phyloP scores from a whole-genome alignment of 2,329 filamentous ascomycete genomes.

The Neonectria magnoliae region DNA sequence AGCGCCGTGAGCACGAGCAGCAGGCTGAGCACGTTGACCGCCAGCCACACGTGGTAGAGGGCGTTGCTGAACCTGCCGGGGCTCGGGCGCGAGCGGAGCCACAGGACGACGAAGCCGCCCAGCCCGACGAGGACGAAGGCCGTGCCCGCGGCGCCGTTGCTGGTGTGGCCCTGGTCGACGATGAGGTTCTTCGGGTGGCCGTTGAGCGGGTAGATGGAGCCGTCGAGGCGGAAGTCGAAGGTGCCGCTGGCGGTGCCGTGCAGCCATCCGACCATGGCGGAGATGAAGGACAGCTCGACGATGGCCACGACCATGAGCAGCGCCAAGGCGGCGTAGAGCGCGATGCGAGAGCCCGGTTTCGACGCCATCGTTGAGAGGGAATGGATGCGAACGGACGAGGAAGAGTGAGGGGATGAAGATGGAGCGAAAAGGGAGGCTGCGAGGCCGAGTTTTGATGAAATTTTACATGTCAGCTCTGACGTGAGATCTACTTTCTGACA shows the following conservation, averaged over 20 bases:
- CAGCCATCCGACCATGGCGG: constrained; percentile 42
- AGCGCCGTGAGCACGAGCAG: constrained; percentile 38
- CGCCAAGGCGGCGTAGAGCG: constrained; percentile 36
- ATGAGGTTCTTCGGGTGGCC: constrained; percentile 40
- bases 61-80: constrained; percentile 25
- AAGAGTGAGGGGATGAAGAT: background rate
- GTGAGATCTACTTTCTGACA: background rate
- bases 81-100: constrained; percentile 29
- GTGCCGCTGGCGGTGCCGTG: constrained; percentile 38
- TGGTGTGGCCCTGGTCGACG: constrained; percentile 42
- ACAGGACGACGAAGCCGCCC: constrained; percentile 38
- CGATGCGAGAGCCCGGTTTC: constrained; percentile 12
- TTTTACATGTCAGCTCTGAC: background rate
- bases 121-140: constrained; percentile 41
- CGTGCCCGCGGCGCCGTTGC: constrained; percentile 44
- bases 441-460: background rate
- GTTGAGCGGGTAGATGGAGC: constrained; percentile 23
- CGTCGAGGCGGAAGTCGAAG: constrained; percentile 30
- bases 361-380: background rate
- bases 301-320: constrained; percentile 42
- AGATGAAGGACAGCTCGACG: constrained; percentile 43
- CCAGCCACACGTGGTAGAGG: constrained; percentile 38
- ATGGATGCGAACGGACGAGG: background rate
- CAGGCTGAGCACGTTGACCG: constrained; percentile 35
- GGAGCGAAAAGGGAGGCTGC: too few relatives aligned